Evolutionary conservation across 768 basidiomycete genomes (phyloP).

Genomic region (Daedaleopsis nitida): DNA sequence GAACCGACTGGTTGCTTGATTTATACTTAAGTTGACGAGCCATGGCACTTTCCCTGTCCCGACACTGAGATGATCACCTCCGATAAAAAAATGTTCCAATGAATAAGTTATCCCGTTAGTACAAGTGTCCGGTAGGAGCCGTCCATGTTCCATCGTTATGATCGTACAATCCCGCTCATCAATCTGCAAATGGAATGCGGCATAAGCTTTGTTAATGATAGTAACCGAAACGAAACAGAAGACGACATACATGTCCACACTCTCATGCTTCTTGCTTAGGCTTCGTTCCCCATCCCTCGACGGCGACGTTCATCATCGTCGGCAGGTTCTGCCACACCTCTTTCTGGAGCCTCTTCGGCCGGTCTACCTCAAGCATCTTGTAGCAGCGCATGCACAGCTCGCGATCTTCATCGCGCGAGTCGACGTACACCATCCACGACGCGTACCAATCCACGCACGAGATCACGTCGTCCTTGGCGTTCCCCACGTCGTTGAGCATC

Average conservation of each 20-base stretch:
- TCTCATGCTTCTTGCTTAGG: constrained; percentile 7
- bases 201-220: no score
- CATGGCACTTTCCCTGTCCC: no score
- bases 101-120: no score
- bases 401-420: constrained; percentile 15
- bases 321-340: constrained; percentile 20
- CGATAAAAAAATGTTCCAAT: no score
- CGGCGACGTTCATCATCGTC: constrained; percentile 14
- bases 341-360: constrained; percentile 15
- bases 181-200: no score
- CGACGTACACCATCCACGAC: constrained; percentile 16
- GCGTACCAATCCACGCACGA: constrained; percentile 18
- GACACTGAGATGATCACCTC: no score
- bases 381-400: constrained; percentile 19
- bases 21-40: no score
- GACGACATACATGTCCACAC: neutral
- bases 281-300: constrained; percentile 14
- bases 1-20: no score
- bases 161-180: neutral
- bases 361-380: constrained; percentile 17
- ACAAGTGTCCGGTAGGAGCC: no score
- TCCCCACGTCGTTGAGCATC: constrained; percentile 15
- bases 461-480: constrained; percentile 17
- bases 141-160: no score
- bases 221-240: neutral